A percentile compares a stretch with the other conserved stretches of the same genome.
Evolutionary conservation across 2,329 filamentous ascomycete species (phyloP).

Genomic region (Ophiostoma pallidulum): DNA sequence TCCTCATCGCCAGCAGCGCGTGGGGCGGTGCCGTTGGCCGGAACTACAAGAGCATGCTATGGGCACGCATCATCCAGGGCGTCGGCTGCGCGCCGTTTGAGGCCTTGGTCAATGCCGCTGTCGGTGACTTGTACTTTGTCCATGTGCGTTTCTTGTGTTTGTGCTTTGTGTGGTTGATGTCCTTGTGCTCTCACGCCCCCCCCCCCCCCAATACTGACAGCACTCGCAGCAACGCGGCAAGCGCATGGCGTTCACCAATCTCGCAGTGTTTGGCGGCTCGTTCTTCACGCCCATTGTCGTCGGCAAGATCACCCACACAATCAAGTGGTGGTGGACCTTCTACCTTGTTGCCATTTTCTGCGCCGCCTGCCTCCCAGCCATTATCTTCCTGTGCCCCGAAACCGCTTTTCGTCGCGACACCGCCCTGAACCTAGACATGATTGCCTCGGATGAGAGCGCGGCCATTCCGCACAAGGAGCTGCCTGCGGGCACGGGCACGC

Average conservation of each 20-base stretch:
- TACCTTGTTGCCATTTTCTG: slow-evolving; percentile 82
- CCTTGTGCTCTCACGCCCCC: too few species aligned
- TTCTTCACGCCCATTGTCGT: slow-evolving; percentile 78
- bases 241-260: slow-evolving; percentile 70
- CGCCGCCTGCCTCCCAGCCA: slow-evolving; percentile 55
- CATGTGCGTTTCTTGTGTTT: slow-evolving; percentile 34
- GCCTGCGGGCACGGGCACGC: neutral
- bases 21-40: slow-evolving; percentile 66
- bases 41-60: slow-evolving; percentile 64
- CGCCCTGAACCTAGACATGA: slow-evolving; percentile 60
- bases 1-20: slow-evolving; percentile 63
- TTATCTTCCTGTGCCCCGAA: slow-evolving; percentile 77
- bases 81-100: slow-evolving; percentile 83
- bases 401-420: slow-evolving; percentile 64
- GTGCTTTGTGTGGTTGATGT: slow-evolving; percentile 13
- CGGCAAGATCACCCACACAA: slow-evolving; percentile 66
- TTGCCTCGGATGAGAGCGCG: slow-evolving; percentile 25
- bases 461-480: neutral
- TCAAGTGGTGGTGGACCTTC: slow-evolving; percentile 85
- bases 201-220: neutral
- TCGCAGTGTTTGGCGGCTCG: slow-evolving; percentile 47
- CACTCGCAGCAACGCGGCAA: slow-evolving; percentile 57
- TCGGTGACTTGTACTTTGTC: slow-evolving; percentile 86
- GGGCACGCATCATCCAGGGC: slow-evolving; percentile 76
- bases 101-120: slow-evolving; percentile 75